Evolutionary conservation across 768 basidiomycete genomes (phyloP).

Genomic region (Tulasnella sp.): DNA sequence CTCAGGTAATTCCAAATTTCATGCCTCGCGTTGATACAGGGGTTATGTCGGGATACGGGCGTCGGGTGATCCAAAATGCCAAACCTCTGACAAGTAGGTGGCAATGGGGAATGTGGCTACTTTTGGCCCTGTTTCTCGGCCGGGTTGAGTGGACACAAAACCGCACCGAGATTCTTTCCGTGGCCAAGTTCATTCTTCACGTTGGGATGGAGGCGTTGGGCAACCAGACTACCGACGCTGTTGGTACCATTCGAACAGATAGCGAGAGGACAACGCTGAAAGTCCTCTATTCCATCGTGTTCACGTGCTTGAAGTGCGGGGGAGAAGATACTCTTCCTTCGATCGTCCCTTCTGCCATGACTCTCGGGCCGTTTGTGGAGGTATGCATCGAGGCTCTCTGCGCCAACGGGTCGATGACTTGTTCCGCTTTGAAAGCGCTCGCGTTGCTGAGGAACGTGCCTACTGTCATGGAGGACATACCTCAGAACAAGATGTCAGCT

Average conservation of each 20-base stretch:
- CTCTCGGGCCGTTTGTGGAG: not conserved
- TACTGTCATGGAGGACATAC: not conserved
- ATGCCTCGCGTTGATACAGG: not conserved
- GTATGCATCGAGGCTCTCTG: not conserved
- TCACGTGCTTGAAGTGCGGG: not conserved
- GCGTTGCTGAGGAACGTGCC: not conserved
- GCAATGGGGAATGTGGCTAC: too few relatives aligned
- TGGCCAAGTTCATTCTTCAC: not conserved
- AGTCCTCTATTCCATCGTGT: not conserved
- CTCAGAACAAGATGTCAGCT: not conserved
- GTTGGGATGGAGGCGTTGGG: not conserved
- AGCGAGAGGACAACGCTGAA: too few relatives aligned
- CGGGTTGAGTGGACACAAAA: too few relatives aligned
- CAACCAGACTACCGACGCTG: too few relatives aligned
- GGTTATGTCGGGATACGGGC: not conserved
- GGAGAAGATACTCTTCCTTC: not conserved
- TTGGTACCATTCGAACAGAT: not conserved
- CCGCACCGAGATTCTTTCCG: too few relatives aligned
- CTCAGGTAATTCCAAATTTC: not conserved
- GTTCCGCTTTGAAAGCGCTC: not conserved
- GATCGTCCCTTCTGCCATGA: not conserved
- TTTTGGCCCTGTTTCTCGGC: too few relatives aligned
- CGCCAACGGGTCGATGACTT: not conserved
- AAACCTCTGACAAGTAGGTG: not conserved
- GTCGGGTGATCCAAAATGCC: not conserved